Percentiles rank a stretch among this genome's conserved stretches.
Conservation (phyloP, 2,329 filamentous ascomycete species). For the Aspergillus bombycis region DNA sequence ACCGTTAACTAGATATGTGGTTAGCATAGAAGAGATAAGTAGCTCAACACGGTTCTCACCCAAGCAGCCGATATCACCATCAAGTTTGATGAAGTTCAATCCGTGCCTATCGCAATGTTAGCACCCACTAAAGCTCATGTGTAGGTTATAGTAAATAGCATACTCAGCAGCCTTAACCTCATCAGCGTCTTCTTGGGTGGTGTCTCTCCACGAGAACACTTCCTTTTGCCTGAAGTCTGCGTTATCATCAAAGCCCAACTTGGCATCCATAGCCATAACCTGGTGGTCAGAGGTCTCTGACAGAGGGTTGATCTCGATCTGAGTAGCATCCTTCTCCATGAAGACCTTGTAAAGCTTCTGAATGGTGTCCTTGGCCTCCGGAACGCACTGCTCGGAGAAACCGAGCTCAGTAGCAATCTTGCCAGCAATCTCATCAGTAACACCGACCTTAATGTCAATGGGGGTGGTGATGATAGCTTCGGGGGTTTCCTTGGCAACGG, state of each 20-base stretch:
- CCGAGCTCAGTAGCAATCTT: slow-evolving; percentile 89
- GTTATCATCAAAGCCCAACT: slow-evolving; percentile 98
- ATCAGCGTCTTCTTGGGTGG: slow-evolving; percentile 92
- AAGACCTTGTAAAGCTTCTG: slow-evolving; percentile 99
- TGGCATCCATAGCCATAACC: slow-evolving; percentile 99
- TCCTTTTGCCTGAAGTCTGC: slow-evolving; percentile 98
- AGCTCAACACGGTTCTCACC: slow-evolving; percentile 33
- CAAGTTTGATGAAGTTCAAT: slow-evolving; percentile 99
- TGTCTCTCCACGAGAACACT: slow-evolving; percentile 90
- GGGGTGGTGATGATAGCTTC: slow-evolving; percentile 93
- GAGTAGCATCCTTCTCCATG: slow-evolving; percentile 95
- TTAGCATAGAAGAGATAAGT: slow-evolving; percentile 14
- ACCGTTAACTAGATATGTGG: slow-evolving; percentile 72
- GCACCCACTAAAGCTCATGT: slow-evolving; percentile 2
- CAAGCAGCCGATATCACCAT: slow-evolving; percentile 97
- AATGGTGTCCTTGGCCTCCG: slow-evolving; percentile 93
- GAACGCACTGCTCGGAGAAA: slow-evolving; percentile 96
- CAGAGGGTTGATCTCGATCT: slow-evolving; percentile 99
- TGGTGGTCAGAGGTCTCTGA: slow-evolving; percentile 98
- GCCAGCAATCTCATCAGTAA: slow-evolving; percentile 91
- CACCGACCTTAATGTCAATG: slow-evolving; percentile 90
- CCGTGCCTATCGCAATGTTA: slow-evolving; percentile 54
- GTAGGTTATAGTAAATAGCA: slow-evolving; percentile 18
- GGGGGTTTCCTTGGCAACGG: slow-evolving; percentile 95
- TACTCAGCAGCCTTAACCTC: slow-evolving; percentile 96